Conservation (phyloP, 371 early-diverging fungal genomes). For the Mucor indicus region DNA sequence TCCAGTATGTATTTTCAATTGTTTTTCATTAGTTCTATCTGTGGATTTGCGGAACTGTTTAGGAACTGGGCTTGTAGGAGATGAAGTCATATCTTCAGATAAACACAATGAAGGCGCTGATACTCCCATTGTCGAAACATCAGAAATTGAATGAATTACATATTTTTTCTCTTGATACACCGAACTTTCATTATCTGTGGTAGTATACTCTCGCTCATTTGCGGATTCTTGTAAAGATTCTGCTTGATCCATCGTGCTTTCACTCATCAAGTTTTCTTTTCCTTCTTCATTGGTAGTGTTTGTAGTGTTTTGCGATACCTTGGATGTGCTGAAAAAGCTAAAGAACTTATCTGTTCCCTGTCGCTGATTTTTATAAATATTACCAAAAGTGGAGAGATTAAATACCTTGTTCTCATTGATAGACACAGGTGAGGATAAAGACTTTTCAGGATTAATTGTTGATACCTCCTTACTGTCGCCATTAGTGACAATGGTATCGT, state of each 20-base stretch:
- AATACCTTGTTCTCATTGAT: neutral
- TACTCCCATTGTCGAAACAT: slow-evolving; percentile 7
- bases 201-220: no score
- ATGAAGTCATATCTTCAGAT: neutral
- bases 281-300: neutral
- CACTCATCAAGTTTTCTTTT: no score
- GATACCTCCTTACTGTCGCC: no score
- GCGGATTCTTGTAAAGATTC: no score
- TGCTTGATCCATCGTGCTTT: no score
- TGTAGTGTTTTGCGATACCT: neutral
- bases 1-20: no score
- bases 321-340: slow-evolving; percentile 10
- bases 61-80: neutral
- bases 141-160: neutral
- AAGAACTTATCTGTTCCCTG: slow-evolving; percentile 20
- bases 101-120: slow-evolving; percentile 7
- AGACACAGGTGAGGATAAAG: slow-evolving; percentile 4
- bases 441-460: slow-evolving; percentile 3
- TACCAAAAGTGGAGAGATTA: neutral
- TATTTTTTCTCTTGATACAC: neutral
- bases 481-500: neutral
- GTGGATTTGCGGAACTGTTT: neutral
- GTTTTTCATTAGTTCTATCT: neutral
- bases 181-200: no score
- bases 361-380: slow-evolving; percentile 9